These are phyloP conservation scores for Posidonia oceanica DNA, from an alignment of 116 monocot species.

Conservation along the genomic window DNA sequence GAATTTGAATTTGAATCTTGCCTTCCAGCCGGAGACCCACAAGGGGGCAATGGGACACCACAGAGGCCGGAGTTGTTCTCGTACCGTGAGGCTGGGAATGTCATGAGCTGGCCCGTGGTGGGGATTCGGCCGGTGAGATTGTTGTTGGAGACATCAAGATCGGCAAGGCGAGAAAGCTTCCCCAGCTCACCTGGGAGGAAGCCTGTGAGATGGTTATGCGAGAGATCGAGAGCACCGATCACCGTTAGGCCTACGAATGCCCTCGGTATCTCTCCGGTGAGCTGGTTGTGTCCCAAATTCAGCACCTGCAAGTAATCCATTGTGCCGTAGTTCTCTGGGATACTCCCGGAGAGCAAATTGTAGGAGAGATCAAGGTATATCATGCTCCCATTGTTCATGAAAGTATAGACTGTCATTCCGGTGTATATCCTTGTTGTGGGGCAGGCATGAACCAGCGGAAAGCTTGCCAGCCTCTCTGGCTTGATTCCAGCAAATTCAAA, in stretches of 20 bases:
- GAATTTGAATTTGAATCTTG: too few species aligned
- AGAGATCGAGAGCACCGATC: constrained; percentile 69
- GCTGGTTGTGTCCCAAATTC: constrained; percentile 55
- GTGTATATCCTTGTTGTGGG: constrained; percentile 26
- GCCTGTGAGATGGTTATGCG: constrained; percentile 49
- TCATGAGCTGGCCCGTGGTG: constrained; percentile 64
- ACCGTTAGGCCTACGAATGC: constrained; percentile 46
- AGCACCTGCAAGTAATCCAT: constrained; percentile 75
- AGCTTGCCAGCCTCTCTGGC: constrained; percentile 36
- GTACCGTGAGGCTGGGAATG: constrained; percentile 65
- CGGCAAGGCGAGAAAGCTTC: constrained; percentile 61
- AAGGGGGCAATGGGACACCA: constrained; percentile 54
- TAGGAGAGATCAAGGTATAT: constrained; percentile 81
- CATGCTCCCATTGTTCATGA: constrained; percentile 41
- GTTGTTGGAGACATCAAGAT: constrained; percentile 71
- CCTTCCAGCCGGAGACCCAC: constrained; percentile 6
- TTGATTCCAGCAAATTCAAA: constrained; percentile 40
- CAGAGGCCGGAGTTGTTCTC: constrained; percentile 73
- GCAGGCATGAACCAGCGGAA: constrained; percentile 50
- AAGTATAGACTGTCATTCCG: constrained; percentile 58
- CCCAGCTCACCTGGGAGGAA: constrained; percentile 61
- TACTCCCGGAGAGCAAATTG: constrained; percentile 47
- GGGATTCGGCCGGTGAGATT: constrained; percentile 56
- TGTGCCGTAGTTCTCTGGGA: constrained; percentile 59
- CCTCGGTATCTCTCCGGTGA: constrained; percentile 54